phyloP scores from a whole-genome alignment of 2,329 filamentous ascomycete species.

The Colletotrichum musae region DNA sequence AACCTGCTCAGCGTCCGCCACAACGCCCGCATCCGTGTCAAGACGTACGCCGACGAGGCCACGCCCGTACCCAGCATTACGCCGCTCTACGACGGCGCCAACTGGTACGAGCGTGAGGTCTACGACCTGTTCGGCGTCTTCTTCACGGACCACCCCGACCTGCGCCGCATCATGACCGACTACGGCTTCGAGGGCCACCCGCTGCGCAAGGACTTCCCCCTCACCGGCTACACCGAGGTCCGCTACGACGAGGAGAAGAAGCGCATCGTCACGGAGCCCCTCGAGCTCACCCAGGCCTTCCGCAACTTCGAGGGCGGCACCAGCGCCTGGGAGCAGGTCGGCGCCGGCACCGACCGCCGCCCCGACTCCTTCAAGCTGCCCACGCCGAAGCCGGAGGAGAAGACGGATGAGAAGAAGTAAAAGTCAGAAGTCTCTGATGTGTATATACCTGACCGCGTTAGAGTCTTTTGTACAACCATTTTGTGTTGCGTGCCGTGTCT shows the following conservation, averaged over 20 bases:
- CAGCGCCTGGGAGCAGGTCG: conserved; percentile 77
- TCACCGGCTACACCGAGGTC: conserved; percentile 98
- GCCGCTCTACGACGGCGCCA: conserved; percentile 90
- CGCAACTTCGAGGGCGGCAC: conserved; percentile 96
- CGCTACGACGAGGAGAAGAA: conserved; percentile 99
- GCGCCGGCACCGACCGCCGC: conserved; percentile 80
- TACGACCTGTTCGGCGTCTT: conserved; percentile 99
- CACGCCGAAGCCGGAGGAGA: conserved; percentile 93
- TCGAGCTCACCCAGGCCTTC: conserved; percentile 98
- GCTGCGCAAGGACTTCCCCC: conserved; percentile 95
- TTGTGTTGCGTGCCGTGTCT: conserved; percentile 13
- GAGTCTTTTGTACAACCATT: conserved; percentile 42
- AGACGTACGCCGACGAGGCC: conserved; percentile 98
- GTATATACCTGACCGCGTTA: conserved; percentile 43
- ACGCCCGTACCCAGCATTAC: conserved; percentile 93
- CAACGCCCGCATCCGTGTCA: conserved; percentile 96
- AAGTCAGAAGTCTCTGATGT: conserved; percentile 53
- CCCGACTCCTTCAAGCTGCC: conserved; percentile 95
- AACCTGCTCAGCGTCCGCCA: conserved; percentile 96
- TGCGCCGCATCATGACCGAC: conserved; percentile 98
- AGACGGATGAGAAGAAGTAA: conserved; percentile 95
- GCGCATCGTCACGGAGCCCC: conserved; percentile 96
- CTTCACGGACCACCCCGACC: conserved; percentile 94
- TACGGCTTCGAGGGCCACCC: conserved; percentile 99
- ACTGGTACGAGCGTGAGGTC: conserved; percentile 99